Conservation (phyloP, 192 early-diverging fungal species). For the Coemansia reversa region DNA sequence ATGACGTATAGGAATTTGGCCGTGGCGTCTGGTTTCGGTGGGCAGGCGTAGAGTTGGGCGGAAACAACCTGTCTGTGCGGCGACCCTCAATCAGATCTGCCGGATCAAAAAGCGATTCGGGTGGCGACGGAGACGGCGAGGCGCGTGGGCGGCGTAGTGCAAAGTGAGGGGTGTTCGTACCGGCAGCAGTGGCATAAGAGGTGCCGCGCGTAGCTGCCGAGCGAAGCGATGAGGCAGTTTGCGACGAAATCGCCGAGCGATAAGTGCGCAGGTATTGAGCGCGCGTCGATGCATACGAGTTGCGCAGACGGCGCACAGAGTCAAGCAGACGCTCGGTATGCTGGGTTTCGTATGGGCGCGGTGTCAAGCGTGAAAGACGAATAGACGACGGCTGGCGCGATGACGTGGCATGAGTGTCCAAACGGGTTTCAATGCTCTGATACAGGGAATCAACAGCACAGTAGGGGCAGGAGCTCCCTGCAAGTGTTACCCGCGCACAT, state of each 20-base stretch:
- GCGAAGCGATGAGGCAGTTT: not conserved
- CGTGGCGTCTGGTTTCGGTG: not conserved
- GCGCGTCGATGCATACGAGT: not conserved
- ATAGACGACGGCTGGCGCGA: slow-evolving; percentile 10
- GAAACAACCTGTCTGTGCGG: not conserved
- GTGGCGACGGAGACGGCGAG: slow-evolving; percentile 15
- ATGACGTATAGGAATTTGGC: not conserved
- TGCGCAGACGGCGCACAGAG: not conserved
- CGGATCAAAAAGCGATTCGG: slow-evolving; percentile 13
- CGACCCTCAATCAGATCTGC: slow-evolving; percentile 4
- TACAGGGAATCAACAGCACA: slow-evolving; percentile 6
- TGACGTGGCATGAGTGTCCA: not conserved
- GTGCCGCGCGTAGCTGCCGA: not conserved
- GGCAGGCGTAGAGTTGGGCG: not conserved
- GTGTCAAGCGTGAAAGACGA: slow-evolving; percentile 6
- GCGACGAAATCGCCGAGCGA: not conserved
- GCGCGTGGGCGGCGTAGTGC: not conserved
- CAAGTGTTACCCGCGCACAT: not conserved
- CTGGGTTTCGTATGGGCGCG: not conserved
- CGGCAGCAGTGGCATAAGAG: not conserved
- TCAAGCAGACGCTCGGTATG: not conserved
- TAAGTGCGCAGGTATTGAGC: not conserved
- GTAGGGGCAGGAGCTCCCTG: not conserved
- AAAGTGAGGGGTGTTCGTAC: not conserved
- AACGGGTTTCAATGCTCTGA: not conserved